Conservation (phyloP, 306 rosid genomes). For the Citrullus mucosospermus region DNA sequence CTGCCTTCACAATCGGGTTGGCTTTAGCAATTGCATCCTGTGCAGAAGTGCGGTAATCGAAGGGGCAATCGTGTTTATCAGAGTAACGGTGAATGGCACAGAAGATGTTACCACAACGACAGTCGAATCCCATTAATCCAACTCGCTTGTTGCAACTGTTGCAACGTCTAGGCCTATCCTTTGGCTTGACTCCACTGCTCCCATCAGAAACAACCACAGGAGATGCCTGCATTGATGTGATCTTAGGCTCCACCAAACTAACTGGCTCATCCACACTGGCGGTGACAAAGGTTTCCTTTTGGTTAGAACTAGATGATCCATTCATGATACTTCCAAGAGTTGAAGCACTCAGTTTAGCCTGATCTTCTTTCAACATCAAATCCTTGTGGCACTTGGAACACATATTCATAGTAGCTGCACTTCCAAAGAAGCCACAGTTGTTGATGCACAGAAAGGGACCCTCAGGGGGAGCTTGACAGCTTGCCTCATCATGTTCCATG, state of each 20-base stretch:
- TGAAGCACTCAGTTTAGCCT: conserved; percentile 70
- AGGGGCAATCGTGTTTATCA: conserved; percentile 68
- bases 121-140: conserved; percentile 76
- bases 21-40: conserved; percentile 73
- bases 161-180: conserved; percentile 75
- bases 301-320: conserved; percentile 52
- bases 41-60: conserved; percentile 72
- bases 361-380: conserved; percentile 66
- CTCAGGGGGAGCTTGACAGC: conserved; percentile 82
- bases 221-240: conserved; percentile 22
- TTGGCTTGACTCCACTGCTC: conserved; percentile 39
- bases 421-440: conserved; percentile 88
- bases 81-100: conserved; percentile 78
- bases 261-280: conserved; percentile 25
- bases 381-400: conserved; percentile 95
- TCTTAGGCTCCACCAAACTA: conserved; percentile 31
- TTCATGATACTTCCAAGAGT: conserved; percentile 78
- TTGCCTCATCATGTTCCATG: conserved; percentile 89
- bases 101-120: conserved; percentile 64
- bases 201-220: conserved; percentile 24
- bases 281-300: conserved; percentile 28
- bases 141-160: conserved; percentile 72
- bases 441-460: conserved; percentile 74
- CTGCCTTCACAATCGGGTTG: conserved; percentile 80
- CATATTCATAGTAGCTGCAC: conserved; percentile 88